Evolutionary conservation across 2,329 filamentous ascomycete species (phyloP).

Genomic region (Paracorniculantispora psalliotae): DNA sequence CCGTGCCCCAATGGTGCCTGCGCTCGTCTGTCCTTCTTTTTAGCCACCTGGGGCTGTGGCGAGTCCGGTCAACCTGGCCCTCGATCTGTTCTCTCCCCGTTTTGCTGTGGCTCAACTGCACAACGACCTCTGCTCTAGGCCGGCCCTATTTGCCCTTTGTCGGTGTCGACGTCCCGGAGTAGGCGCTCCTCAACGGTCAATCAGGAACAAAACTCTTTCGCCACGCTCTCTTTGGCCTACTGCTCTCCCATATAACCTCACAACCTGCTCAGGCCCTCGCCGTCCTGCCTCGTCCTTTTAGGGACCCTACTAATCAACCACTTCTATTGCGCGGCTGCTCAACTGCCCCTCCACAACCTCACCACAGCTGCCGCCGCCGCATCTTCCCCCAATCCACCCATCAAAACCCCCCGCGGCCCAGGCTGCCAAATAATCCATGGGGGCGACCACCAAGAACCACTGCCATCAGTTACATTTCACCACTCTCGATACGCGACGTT

Average conservation of each 20-base stretch:
- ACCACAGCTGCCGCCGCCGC: not conserved
- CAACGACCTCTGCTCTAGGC: not conserved
- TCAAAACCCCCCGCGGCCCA: not conserved
- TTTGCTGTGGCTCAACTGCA: conserved; percentile 1
- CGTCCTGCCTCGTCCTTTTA: not conserved
- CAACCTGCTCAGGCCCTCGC: not conserved
- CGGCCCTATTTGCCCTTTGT: not conserved
- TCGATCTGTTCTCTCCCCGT: not conserved
- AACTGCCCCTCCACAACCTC: not conserved
- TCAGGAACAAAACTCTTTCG: not conserved
- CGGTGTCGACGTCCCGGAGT: not conserved
- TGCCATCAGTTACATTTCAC: conserved; percentile 5
- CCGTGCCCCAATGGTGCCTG: not conserved
- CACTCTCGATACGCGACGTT: not conserved
- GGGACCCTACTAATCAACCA: not conserved
- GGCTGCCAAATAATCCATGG: conserved; percentile 3
- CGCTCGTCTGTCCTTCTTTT: not conserved
- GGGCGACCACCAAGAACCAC: not conserved
- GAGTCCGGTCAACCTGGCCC: not conserved
- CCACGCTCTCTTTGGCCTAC: not conserved
- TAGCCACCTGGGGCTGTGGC: conserved; percentile 14
- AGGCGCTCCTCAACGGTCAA: conserved; percentile 2
- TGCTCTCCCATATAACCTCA: not conserved
- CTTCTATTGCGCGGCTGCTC: not conserved
- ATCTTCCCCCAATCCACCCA: not conserved